A percentile compares a stretch with the other conserved stretches of the same genome.
phyloP scores from a whole-genome alignment of 169 alveolate species.

The Cryptosporidium canis region DNA sequence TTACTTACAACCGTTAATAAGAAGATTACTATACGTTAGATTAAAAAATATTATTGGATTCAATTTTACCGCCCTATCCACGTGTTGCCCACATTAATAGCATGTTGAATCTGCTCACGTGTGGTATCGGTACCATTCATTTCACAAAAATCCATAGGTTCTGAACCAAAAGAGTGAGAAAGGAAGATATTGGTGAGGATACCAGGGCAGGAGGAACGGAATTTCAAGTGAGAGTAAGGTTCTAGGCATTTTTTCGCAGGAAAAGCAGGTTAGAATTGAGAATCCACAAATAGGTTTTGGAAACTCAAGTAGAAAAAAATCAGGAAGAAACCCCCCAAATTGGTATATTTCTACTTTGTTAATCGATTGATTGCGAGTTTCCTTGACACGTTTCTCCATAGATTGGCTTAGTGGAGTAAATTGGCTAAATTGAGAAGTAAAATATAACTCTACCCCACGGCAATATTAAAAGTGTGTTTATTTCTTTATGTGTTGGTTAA shows the following conservation, averaged over 20 bases:
- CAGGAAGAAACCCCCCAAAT: not conserved
- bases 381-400: not conserved
- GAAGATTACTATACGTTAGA: conserved; percentile 57
- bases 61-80: conserved; percentile 71
- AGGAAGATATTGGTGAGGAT: conserved; percentile 34
- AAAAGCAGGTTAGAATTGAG: conserved; percentile 46
- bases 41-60: conserved; percentile 57
- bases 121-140: conserved; percentile 74
- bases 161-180: conserved; percentile 44
- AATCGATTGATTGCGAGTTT: not conserved
- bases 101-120: conserved; percentile 72
- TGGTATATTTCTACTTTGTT: not conserved
- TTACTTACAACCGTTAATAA: not conserved
- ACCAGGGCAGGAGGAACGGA: conserved; percentile 18
- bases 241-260: not conserved
- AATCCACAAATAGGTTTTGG: conserved; percentile 35
- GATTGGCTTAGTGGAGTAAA: not conserved
- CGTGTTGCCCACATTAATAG: conserved; percentile 75
- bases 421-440: not conserved
- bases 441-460: conserved; percentile 5
- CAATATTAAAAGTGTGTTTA: not conserved
- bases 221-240: not conserved
- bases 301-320: not conserved
- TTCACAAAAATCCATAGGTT: conserved; percentile 38
- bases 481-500: conserved; percentile 15